Percentiles rank a stretch among this genome's conserved stretches.
These are phyloP conservation scores for Fistulifera solaris DNA, from an alignment of 108 stramenopile genomes.

Conservation along the genomic window DNA sequence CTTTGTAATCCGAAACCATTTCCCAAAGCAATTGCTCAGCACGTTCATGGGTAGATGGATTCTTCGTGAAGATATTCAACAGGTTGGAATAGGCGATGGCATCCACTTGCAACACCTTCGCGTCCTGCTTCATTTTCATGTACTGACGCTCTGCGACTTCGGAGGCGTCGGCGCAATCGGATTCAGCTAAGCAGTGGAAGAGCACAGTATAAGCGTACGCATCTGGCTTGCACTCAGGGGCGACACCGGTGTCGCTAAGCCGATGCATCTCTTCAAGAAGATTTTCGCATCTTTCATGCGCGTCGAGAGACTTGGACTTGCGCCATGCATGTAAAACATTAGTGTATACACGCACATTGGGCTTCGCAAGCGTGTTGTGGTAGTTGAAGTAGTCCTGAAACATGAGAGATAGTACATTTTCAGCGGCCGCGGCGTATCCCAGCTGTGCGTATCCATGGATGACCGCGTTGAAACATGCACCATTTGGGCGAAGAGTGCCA, in stretches of 20 bases:
- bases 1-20: constrained; percentile 1
- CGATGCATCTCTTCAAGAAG: constrained; percentile 10
- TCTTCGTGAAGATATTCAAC: constrained; percentile 2
- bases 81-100: constrained; percentile 9
- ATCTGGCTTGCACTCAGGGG: constrained; percentile 3
- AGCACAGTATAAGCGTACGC: constrained; percentile 5
- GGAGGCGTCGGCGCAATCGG: constrained; percentile 6
- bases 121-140: constrained; percentile 2
- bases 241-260: constrained; percentile 1
- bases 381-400: neutral
- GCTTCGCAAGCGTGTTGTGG: constrained; percentile 2
- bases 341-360: constrained; percentile 2
- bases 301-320: constrained; percentile 17
- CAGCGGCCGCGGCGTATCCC: neutral
- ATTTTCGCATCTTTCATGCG: constrained; percentile 20
- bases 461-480: constrained; percentile 7
- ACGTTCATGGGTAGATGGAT: neutral
- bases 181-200: constrained; percentile 5
- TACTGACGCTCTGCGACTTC: constrained; percentile 1
- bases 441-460: constrained; percentile 8
- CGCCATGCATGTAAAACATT: constrained; percentile 33
- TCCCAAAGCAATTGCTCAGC: constrained; percentile 11
- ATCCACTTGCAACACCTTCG: neutral
- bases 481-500: constrained; percentile 1
- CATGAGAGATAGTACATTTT: constrained; percentile 8